phyloP scores from a whole-genome alignment of 2,329 filamentous ascomycete species.

The Nannizziopsis barbatae region DNA sequence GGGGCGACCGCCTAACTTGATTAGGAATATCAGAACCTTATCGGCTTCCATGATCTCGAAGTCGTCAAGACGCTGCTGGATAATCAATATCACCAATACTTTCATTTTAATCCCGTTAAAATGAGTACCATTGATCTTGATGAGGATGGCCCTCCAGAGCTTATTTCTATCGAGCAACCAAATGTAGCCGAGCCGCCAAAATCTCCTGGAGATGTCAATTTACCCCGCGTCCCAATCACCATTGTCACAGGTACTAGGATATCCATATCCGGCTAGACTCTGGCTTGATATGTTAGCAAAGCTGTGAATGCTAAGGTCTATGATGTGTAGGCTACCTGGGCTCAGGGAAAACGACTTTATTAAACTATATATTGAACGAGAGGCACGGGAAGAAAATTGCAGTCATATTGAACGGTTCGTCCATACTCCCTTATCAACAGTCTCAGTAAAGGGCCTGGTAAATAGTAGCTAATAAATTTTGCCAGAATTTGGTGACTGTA shows the following conservation, averaged over 20 bases:
- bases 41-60: neutral
- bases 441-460: neutral
- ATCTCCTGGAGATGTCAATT: conserved; percentile 20
- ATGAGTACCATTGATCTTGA: conserved; percentile 20
- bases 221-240: conserved; percentile 40
- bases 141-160: conserved; percentile 35
- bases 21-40: too few species aligned
- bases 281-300: neutral
- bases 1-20: too few species aligned
- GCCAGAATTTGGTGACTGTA: conserved; percentile 70
- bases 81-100: neutral
- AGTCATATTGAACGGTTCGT: conserved; percentile 80
- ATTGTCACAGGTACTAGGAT: conserved; percentile 37
- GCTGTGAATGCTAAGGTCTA: conserved; percentile 1
- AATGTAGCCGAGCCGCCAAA: conserved; percentile 19
- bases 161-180: conserved; percentile 29
- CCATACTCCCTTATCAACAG: conserved; percentile 1
- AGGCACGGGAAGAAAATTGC: conserved; percentile 97
- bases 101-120: neutral
- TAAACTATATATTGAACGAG: conserved; percentile 92
- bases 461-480: conserved; percentile 15
- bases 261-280: too few species aligned
- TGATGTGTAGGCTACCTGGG: conserved; percentile 66
- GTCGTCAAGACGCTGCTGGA: neutral
- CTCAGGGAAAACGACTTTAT: conserved; percentile 84